Base-by-base conservation (phyloP, 345 rosid genomes). In the Mercurialis annua region DNA sequence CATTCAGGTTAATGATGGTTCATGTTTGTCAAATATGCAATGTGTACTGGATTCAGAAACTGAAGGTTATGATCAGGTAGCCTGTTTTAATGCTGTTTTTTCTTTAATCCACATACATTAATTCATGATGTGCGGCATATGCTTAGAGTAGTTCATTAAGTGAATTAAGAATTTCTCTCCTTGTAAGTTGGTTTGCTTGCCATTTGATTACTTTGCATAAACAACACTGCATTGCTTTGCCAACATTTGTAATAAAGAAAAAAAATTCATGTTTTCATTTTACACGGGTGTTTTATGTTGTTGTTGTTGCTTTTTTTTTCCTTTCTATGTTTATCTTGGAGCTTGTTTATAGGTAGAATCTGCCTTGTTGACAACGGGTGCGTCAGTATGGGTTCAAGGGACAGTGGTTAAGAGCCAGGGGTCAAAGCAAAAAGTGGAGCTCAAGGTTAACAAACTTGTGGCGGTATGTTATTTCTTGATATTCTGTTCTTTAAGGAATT, bases 21-120 rank as follows among this genome's bases (percentile, higher is more conserved):
- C 99, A 1, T 91, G 97, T 77, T 79, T 94, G 60, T 89, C 98
- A 1, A 94, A 86, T 62, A 84, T 94, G 96, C 99, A 94, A 94
- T 91, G 98, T 65, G 98, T 91, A 59, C 63, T 94, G 88, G 81
- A 73, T 58, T 71, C 82, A 1, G 92, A 91, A n/a, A 89, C 89
- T 20, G 89, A 91, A 48, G 98, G 99, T 20, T 86, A 86, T 70
- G 93, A 91, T 82, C 93, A 91, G 96, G 97, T 94, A 81, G 62
- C 9, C 36, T 43, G 15, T 26, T 62, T 43, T 24, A 1, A 15
- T 44, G 21, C 44, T 11, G 21, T 1, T 34, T 60, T 0, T 27
- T n/a, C n/a, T n/a, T n/a, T n/a, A n/a, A n/a, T n/a, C n/a, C n/a
- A n/a, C n/a, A n/a, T n/a, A n/a, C n/a, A n/a, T n/a, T n/a, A n/a